Base-by-base conservation (phyloP, 768 basidiomycete genomes). In the Suillus decipiens region DNA sequence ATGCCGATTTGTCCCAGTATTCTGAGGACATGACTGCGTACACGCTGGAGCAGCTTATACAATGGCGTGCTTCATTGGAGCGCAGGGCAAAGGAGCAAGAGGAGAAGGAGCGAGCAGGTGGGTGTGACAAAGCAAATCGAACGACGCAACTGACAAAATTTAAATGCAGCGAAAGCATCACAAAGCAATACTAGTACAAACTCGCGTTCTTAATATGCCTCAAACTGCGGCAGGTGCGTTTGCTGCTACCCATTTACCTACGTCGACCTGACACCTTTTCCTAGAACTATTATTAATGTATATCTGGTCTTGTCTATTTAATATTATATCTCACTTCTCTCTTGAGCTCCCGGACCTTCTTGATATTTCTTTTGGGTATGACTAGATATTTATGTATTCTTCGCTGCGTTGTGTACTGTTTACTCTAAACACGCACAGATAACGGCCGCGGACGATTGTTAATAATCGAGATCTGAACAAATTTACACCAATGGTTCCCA, bases 1-100 rank as follows among this genome's bases (percentile, higher is more conserved):
- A 57, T 41, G 56, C 2, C 24, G 17, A 19, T 24, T 7, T 57
- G 39, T 41, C 17, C 39, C 56, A 57, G 28, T 57, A 57, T 8
- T 57, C 56, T 14, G 56, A 57, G 56, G 56, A 41, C 17, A 57
- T 57, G 56, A 57, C 56, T n/a, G 5, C 56, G 17, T 57, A 57
- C 24, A 57, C 56, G 24, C 28, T 57, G 24, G 56, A 57, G 39
- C 56, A 57, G 24, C 56, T 57, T 42, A 17, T 57, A 5, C 56
- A 57, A 42, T 57, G 56, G 56, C 56, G 56, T 3, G 56, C 56
- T 6, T 17, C 24, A 9, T 39, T 57, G 5, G 56, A 57, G 12
- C 39, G 56, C 56, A 57, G 28, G 15, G 56, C 56, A 5, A 57
- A 57, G 24, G 56, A 57, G 15, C 56, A 57, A 19, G 56, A 57